phyloP scores from a whole-genome alignment of 768 basidiomycete species.

The Tephrocybe sp. region DNA sequence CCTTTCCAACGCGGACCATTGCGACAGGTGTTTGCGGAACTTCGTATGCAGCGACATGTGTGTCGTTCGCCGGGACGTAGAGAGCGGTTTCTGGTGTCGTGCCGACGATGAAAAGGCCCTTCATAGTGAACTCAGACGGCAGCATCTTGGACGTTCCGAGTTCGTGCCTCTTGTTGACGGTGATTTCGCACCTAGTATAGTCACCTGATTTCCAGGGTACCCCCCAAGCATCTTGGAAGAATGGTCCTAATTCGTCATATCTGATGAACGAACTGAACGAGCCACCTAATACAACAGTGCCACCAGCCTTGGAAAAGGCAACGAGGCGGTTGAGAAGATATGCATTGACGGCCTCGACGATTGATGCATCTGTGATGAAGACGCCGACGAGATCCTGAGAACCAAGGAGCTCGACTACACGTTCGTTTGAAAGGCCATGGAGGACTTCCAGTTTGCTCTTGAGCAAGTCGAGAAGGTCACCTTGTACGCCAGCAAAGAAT shows the following conservation, averaged over 20 bases:
- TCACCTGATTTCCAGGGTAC: conserved; percentile 18
- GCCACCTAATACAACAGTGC: conserved; percentile 28
- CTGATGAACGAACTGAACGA: conserved; percentile 19
- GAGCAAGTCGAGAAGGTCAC: conserved; percentile 16
- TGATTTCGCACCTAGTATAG: conserved; percentile 13
- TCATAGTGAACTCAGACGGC: conserved; percentile 23
- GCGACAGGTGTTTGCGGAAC: conserved; percentile 26
- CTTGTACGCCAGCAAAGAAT: conserved; percentile 14
- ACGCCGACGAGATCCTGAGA: conserved; percentile 27
- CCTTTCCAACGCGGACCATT: conserved; percentile 22
- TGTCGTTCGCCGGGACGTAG: conserved; percentile 20
- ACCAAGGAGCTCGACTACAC: conserved; percentile 20
- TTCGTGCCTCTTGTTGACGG: conserved; percentile 16
- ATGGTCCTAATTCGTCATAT: conserved; percentile 14
- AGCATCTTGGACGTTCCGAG: conserved; percentile 16
- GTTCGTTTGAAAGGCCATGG: conserved; percentile 21
- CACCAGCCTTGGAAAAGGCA: conserved; percentile 25
- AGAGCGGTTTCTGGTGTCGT: conserved; percentile 21
- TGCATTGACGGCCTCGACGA: conserved; percentile 18
- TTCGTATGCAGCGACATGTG: not conserved
- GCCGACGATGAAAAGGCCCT: conserved; percentile 25
- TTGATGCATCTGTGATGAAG: conserved; percentile 26
- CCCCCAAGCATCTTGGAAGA: conserved; percentile 21
- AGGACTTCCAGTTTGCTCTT: conserved; percentile 19
- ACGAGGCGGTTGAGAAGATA: conserved; percentile 22